phyloP scores from a whole-genome alignment of 2,329 filamentous ascomycete genomes.

The Cladosporium sp. region DNA sequence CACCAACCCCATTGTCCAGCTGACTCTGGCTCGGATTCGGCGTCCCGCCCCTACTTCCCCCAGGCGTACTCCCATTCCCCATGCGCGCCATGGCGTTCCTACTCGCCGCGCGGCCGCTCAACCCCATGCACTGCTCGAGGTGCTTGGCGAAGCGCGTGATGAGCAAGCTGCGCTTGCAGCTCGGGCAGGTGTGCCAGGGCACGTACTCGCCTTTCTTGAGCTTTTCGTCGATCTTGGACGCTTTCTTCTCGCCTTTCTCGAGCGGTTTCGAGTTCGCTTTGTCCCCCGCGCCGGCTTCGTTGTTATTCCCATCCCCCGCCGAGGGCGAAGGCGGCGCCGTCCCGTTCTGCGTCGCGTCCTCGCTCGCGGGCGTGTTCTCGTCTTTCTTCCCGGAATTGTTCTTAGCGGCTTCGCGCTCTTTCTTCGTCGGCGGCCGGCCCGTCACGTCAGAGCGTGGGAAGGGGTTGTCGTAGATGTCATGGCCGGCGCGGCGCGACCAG shows the following conservation, averaged over 20 bases:
- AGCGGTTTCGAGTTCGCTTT: conserved; percentile 31
- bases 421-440: conserved; percentile 58
- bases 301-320: conserved; percentile 15
- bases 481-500: conserved; percentile 70
- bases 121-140: conserved; percentile 57
- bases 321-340: conserved; percentile 31
- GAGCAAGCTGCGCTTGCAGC: conserved; percentile 58
- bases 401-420: conserved; percentile 64
- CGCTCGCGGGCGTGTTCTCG: conserved; percentile 37
- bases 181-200: conserved; percentile 55
- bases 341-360: conserved; percentile 35
- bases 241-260: conserved; percentile 43
- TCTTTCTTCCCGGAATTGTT: conserved; percentile 40
- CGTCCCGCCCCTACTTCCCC: conserved; percentile 31
- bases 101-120: conserved; percentile 50
- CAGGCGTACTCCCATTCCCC: conserved; percentile 26
- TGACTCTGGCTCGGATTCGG: conserved; percentile 27
- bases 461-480: conserved; percentile 78
- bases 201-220: conserved; percentile 49
- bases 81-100: conserved; percentile 47
- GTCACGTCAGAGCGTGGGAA: conserved; percentile 67
- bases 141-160: conserved; percentile 60
- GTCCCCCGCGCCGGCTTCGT: conserved; percentile 23
- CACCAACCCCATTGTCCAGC: conserved; percentile 20
- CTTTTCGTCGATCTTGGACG: conserved; percentile 39